phyloP scores from a whole-genome alignment of 176 grass and related monocot genomes.

The Chloris gayana region DNA sequence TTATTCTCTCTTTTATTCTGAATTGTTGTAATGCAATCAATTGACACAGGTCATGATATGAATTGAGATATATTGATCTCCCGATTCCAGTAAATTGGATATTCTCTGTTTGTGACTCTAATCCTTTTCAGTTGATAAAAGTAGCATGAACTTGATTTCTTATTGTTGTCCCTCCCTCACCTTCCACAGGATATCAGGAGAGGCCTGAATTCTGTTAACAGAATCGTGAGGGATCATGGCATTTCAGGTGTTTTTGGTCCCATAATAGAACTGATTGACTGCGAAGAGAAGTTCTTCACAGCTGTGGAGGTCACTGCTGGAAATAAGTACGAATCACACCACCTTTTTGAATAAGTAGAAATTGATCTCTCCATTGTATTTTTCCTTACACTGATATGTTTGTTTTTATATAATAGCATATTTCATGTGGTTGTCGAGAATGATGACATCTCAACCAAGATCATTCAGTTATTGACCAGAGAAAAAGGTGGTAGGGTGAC shows the following conservation, averaged over 20 bases:
- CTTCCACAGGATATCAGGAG: conserved; percentile 89
- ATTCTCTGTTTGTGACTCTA: not conserved
- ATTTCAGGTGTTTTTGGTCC: conserved; percentile 93
- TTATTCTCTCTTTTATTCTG: not conserved
- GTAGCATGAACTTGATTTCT: conserved; percentile 15
- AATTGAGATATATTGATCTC: not conserved
- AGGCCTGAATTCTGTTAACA: conserved; percentile 95
- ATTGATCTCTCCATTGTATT: conserved; percentile 28
- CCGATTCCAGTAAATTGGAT: not conserved
- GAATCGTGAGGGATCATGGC: conserved; percentile 76
- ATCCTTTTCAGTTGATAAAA: not conserved
- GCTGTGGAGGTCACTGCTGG: conserved; percentile 98
- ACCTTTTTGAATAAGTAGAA: not conserved
- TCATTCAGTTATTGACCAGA: conserved; percentile 86
- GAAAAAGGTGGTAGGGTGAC: conserved; percentile 97
- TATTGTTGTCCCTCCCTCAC: not conserved
- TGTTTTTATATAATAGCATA: conserved; percentile 61
- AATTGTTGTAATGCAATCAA: not conserved
- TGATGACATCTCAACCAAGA: conserved; percentile 89
- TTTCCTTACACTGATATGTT: conserved; percentile 23
- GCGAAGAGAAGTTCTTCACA: conserved; percentile 96
- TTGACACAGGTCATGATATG: not conserved
- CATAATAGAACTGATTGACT: conserved; percentile 91
- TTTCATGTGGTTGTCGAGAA: conserved; percentile 98
- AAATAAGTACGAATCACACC: conserved; percentile 63